Evolutionary conservation across 2,329 filamentous ascomycete species (phyloP).

Genomic region (Colletotrichum sp.): DNA sequence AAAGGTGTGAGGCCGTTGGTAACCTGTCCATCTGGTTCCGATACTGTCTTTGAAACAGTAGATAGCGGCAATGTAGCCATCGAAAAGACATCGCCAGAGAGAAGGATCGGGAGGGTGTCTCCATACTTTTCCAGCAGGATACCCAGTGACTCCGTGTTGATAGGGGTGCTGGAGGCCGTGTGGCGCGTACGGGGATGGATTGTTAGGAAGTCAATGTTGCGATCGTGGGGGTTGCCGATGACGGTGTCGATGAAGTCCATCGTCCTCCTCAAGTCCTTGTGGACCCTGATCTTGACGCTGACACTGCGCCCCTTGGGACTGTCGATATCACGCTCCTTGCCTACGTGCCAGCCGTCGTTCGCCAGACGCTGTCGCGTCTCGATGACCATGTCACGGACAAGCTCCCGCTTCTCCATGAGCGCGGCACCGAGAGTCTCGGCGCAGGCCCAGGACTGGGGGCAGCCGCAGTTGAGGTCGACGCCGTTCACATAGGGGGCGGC

Average conservation of each 20-base stretch:
- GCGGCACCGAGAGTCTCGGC: conserved; percentile 71
- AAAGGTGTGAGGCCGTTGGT: conserved; percentile 2
- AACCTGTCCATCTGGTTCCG: neutral
- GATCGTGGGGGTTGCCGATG: conserved; percentile 54
- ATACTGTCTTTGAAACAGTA: conserved; percentile 23
- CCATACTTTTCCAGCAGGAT: conserved; percentile 58
- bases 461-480: conserved; percentile 76
- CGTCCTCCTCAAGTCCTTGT: conserved; percentile 65
- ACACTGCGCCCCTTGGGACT: conserved; percentile 59
- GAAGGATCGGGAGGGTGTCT: conserved; percentile 63
- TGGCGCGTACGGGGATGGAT: conserved; percentile 70
- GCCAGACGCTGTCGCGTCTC: conserved; percentile 59
- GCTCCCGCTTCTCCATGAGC: conserved; percentile 69
- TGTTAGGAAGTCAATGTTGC: conserved; percentile 71
- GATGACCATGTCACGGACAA: conserved; percentile 70
- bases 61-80: conserved; percentile 53
- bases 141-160: conserved; percentile 65
- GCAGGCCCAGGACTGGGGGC: conserved; percentile 76
- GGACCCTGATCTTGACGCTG: conserved; percentile 74
- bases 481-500: conserved; percentile 67
- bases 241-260: conserved; percentile 69
- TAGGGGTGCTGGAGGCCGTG: conserved; percentile 66
- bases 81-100: conserved; percentile 74
- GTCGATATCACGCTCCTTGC: conserved; percentile 45
- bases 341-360: conserved; percentile 58